Conservation (phyloP, 768 basidiomycete genomes). For the Russula earlei region DNA sequence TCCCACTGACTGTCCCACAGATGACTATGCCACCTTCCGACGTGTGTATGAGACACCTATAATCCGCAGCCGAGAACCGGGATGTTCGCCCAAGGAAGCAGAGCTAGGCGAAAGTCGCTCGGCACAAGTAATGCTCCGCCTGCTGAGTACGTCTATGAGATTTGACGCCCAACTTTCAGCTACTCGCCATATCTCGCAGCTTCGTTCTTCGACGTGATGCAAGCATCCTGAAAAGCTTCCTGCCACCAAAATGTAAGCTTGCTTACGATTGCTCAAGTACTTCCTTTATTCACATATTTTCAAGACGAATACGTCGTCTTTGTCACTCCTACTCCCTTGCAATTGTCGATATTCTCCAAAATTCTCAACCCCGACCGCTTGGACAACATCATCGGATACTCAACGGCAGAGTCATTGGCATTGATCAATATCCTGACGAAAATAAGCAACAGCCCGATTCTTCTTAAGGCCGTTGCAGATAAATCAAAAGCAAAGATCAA, state of each 20-base stretch:
- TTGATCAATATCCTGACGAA: conserved; percentile 77
- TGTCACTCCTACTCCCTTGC: conserved; percentile 76
- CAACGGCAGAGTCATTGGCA: conserved; percentile 69
- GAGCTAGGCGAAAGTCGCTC: conserved; percentile 72
- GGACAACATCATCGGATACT: conserved; percentile 56
- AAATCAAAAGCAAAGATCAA: conserved; percentile 37
- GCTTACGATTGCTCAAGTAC: neutral
- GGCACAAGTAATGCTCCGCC: conserved; percentile 47
- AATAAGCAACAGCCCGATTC: conserved; percentile 85
- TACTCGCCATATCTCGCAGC: conserved; percentile 64
- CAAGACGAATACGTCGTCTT: conserved; percentile 99
- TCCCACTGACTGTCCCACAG: conserved; percentile 29
- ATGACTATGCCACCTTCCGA: conserved; percentile 67
- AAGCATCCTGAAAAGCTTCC: conserved; percentile 64
- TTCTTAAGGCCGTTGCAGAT: conserved; percentile 72
- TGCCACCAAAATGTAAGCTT: conserved; percentile 83
- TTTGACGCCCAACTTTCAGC: conserved; percentile 31
- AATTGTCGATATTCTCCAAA: conserved; percentile 66
- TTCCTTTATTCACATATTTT: neutral
- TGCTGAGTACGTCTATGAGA: neutral
- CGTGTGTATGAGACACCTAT: conserved; percentile 84
- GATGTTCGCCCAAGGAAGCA: conserved; percentile 58
- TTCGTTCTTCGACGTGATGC: conserved; percentile 90
- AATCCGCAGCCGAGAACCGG: conserved; percentile 72
- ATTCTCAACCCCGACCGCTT: conserved; percentile 67